Evolutionary conservation across 2,329 filamentous ascomycete genomes (phyloP), one percentile per base, ranked within the genome.

Genomic region (Neurospora sp.): DNA sequence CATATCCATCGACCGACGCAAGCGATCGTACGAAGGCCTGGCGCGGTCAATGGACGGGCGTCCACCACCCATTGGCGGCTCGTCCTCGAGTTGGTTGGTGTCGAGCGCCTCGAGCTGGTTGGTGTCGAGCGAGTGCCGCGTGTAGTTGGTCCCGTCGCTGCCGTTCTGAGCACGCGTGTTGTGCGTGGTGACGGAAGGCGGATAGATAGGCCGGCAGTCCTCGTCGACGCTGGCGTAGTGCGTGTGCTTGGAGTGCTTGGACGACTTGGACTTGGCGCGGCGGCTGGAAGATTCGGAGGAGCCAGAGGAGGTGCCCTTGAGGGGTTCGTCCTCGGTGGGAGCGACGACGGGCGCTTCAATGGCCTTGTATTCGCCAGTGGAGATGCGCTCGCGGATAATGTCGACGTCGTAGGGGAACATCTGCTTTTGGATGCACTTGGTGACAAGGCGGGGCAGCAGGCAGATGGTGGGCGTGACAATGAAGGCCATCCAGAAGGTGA

Each of bases 361-460:
- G 76, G 93, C 88, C 74, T 91, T 89, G 79, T 96, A 98, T 77
- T 90, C 90, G 74, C 96, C 96, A 81, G 90, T 85, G 38, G 88
- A 88, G 72, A 96, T 89, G 82, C 98, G 93, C 80, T 99, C 96
- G 67, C 96, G 93, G 76, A 99, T 90, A 73, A 99, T 97, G 79
- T 99, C 96, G 71, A 97, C 90, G 76, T 99, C 96, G 74, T 91
- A 90, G 4, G 96, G 96, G 80, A 91, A 92, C 82, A 93, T 98
- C 69, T 97, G 91, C 82, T 99, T 99, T 80, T 98, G 96, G 67
- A 96, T 81, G 39, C 90, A 85, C 82, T 99, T 99, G 82, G 92
- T 85, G 67, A 88, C 87, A 79, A 98, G 97, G 36, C 96, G 90
- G 11, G 96, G 96, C 71, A 97, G 89, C 68, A 99, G 82, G 79